A percentile compares a stretch with the other conserved stretches of the same genome.
Conservation (phyloP, 2,329 filamentous ascomycete genomes). For the Alternaria gaisen region DNA sequence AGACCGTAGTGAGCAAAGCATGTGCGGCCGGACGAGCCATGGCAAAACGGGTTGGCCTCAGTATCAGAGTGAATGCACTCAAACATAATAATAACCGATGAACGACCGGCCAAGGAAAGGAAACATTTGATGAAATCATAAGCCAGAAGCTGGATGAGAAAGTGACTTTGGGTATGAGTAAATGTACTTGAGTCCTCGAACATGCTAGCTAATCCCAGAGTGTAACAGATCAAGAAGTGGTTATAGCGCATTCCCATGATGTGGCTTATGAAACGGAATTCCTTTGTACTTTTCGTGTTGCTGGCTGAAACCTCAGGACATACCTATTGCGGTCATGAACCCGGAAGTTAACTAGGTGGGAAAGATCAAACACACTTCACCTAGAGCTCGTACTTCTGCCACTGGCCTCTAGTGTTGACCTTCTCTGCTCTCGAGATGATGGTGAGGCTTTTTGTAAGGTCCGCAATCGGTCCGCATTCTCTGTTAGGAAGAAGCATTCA, state of each 20-base stretch:
- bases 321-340: background rate
- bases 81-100: background rate
- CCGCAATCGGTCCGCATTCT: too few relatives aligned
- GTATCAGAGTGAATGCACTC: background rate
- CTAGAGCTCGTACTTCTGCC: background rate
- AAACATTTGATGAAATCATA: background rate
- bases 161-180: background rate
- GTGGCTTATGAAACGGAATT: background rate
- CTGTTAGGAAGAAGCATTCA: too few relatives aligned
- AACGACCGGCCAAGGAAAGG: background rate
- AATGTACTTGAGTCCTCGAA: background rate
- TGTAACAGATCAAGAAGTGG: background rate
- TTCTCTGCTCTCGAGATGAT: background rate
- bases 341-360: background rate
- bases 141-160: background rate
- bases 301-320: background rate
- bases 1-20: background rate
- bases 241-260: background rate
- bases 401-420: background rate
- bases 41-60: background rate
- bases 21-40: conserved; percentile 1
- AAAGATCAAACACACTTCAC: background rate
- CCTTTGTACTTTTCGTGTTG: background rate
- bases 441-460: too few relatives aligned
- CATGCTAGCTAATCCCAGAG: background rate